Conservation (phyloP, 2,329 filamentous ascomycete genomes). For the Fusarium torreyae region DNA sequence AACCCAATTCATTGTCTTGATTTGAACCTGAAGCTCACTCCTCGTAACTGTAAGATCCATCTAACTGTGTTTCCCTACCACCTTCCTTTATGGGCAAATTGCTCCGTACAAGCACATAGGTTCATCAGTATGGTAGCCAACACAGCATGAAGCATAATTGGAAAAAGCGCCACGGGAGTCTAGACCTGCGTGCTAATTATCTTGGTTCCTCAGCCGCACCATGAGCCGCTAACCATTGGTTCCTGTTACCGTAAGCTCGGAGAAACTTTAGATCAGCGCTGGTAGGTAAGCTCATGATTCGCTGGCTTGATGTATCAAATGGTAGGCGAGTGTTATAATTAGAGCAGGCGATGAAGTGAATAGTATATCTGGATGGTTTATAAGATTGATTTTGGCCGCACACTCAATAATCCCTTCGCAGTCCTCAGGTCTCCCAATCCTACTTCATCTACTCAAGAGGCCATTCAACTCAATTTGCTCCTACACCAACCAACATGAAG, state of each 20-base stretch:
- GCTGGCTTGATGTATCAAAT: not conserved
- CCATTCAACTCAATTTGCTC: not conserved
- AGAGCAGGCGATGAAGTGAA: not conserved
- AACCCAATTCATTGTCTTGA: not conserved
- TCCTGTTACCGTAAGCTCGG: conserved; percentile 5
- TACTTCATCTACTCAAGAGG: not conserved
- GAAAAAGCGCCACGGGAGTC: not conserved
- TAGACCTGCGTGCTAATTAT: not conserved
- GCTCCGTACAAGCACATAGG: not conserved
- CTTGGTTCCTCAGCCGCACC: conserved; percentile 5
- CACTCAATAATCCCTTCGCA: not conserved
- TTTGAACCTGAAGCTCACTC: not conserved
- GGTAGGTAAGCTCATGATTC: not conserved
- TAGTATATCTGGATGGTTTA: no score
- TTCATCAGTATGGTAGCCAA: not conserved
- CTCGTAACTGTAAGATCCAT: no score
- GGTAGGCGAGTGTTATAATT: not conserved
- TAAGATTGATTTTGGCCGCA: no score
- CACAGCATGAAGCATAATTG: not conserved
- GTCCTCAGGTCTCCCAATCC: not conserved
- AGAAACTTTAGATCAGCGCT: not conserved
- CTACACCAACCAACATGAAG: not conserved
- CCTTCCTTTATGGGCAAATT: not conserved
- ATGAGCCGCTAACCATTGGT: not conserved
- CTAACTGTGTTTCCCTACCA: not conserved